phyloP scores from a whole-genome alignment of 164 flowering plant genomes.

The Houttuynia cordata region DNA sequence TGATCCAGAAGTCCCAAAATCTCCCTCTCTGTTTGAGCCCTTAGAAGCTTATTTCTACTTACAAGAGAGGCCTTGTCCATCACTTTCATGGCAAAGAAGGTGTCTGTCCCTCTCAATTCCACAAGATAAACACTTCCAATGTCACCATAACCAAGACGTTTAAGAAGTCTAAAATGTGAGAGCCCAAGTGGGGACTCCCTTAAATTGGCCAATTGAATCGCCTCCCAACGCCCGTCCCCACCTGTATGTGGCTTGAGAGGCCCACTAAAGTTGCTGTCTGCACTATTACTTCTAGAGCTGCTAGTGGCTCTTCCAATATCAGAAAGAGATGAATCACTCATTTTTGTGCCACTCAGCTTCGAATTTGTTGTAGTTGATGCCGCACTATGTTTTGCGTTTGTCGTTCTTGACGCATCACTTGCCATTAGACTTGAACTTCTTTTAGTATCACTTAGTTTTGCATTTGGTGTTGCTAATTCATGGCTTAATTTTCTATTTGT shows the following conservation, averaged over 20 bases:
- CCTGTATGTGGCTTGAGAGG: conserved; percentile 68
- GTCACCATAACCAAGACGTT: conserved; percentile 77
- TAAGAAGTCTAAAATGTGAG: conserved; percentile 53
- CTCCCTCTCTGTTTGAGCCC: conserved; percentile 73
- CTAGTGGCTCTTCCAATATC: conserved; percentile 6
- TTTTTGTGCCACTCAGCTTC: conserved; percentile 1
- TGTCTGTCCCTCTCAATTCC: conserved; percentile 48
- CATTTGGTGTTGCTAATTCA: conserved; percentile 8
- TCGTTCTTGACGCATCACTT: conserved; percentile 4
- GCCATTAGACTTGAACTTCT: conserved; percentile 3
- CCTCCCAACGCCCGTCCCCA: conserved; percentile 73
- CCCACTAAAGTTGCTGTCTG: conserved; percentile 26
- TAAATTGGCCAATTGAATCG: conserved; percentile 29
- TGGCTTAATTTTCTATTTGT: background rate
- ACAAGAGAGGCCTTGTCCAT: conserved; percentile 73
- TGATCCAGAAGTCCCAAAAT: conserved; percentile 69
- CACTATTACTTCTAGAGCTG: conserved; percentile 25
- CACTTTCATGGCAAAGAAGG: conserved; percentile 68
- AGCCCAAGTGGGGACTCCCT: conserved; percentile 43
- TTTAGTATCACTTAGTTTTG: conserved; percentile 9
- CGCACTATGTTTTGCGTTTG: conserved; percentile 11
- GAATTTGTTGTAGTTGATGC: conserved; percentile 3
- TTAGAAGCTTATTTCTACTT: conserved; percentile 52
- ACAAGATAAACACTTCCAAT: conserved; percentile 73
- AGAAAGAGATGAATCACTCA: conserved; percentile 3